A percentile compares a stretch with the other conserved stretches of the same genome.
Evolutionary conservation across 352 stramenopile species (phyloP).

Genomic region (Phytophthora cactorum): DNA sequence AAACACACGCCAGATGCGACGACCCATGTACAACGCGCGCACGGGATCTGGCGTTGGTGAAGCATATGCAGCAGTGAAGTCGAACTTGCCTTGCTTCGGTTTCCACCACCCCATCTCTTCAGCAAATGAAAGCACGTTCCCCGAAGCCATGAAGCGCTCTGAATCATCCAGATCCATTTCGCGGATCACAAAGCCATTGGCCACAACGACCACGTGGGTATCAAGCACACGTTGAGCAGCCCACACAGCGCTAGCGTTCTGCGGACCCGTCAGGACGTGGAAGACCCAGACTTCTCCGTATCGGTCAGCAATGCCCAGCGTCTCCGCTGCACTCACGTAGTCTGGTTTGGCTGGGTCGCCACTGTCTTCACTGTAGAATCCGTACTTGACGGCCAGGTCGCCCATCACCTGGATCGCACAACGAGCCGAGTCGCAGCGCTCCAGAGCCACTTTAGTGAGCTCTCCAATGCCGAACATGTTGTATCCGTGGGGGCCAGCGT

Average conservation of each 20-base stretch:
- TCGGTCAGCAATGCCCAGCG: constrained; percentile 88
- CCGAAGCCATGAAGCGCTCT: constrained; percentile 89
- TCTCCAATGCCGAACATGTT: constrained; percentile 93
- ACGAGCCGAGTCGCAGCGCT: constrained; percentile 87
- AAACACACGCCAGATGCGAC: constrained; percentile 92
- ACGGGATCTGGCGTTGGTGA: constrained; percentile 56
- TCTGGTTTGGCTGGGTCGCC: constrained; percentile 58
- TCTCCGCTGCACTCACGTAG: constrained; percentile 82
- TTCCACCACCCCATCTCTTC: constrained; percentile 89
- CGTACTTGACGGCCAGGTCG: constrained; percentile 92
- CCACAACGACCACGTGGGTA: constrained; percentile 89
- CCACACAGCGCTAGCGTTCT: constrained; percentile 93
- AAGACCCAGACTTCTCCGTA: constrained; percentile 94
- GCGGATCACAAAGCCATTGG: constrained; percentile 95
- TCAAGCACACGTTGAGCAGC: constrained; percentile 93
- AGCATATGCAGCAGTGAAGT: constrained; percentile 78
- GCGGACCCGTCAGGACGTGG: constrained; percentile 92
- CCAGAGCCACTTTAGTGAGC: constrained; percentile 91
- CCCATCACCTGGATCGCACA: constrained; percentile 93
- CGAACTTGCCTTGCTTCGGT: constrained; percentile 49
- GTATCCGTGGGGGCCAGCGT: constrained; percentile 69
- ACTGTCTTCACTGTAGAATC: constrained; percentile 94
- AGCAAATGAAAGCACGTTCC: constrained; percentile 89
- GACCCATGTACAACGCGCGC: constrained; percentile 71
- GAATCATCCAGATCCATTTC: constrained; percentile 83